Percentiles rank a stretch among this genome's conserved stretches.
Evolutionary conservation across 1,139 yeast genomes (phyloP).

Genomic region (Protomyces gravidus): DNA sequence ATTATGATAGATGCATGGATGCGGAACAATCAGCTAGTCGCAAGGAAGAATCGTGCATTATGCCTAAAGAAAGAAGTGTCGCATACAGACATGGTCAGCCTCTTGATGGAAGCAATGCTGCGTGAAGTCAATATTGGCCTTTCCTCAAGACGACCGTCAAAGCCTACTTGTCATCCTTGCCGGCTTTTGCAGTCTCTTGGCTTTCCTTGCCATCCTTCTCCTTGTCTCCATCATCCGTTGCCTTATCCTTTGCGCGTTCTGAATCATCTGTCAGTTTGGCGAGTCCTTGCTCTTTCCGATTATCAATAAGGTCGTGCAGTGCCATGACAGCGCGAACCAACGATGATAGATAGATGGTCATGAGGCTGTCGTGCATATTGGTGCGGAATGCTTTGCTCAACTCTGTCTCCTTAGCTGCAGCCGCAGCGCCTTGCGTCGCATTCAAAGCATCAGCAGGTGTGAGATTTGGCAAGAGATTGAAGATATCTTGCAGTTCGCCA

Average conservation of each 20-base stretch:
- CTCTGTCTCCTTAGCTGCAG: conserved; percentile 40
- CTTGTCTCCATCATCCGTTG: not conserved
- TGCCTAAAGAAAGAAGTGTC: too few species aligned
- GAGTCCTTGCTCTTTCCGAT: conserved; percentile 38
- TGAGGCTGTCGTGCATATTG: conserved; percentile 91
- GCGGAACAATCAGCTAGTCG: too few species aligned
- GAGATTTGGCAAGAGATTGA: conserved; percentile 85
- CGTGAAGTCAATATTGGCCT: too few species aligned
- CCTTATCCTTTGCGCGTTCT: not conserved
- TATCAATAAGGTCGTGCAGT: conserved; percentile 93
- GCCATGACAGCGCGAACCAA: conserved; percentile 92
- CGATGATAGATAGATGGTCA: conserved; percentile 86
- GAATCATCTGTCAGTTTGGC: not conserved
- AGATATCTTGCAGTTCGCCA: conserved; percentile 90
- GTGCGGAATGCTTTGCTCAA: conserved; percentile 78
- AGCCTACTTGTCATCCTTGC: conserved; percentile 1
- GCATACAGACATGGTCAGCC: too few species aligned
- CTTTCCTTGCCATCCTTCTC: not conserved
- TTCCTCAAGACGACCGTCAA: too few species aligned
- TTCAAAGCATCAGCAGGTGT: conserved; percentile 38
- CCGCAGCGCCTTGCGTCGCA: conserved; percentile 31
- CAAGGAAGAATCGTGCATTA: too few species aligned
- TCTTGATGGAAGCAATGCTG: too few species aligned
- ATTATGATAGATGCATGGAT: too few species aligned
- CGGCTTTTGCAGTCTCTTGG: not conserved